Conservation (phyloP, 805 yeast species). For the Candida fluviatilis region DNA sequence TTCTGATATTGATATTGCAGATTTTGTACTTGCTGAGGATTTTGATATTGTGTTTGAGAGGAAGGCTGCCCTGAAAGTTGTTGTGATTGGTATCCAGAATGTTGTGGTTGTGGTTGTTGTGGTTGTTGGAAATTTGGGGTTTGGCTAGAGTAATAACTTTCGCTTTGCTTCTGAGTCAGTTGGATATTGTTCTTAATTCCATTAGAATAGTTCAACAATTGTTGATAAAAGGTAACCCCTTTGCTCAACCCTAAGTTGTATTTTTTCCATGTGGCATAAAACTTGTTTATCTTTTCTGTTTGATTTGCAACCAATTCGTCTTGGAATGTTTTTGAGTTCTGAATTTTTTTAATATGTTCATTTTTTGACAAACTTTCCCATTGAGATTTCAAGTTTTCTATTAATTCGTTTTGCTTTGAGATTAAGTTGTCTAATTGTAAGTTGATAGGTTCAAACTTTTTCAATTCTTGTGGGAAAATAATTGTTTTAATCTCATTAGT, state of each 20-base stretch:
- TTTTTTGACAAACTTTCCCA: slow-evolving; percentile 28
- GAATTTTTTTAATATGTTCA: slow-evolving; percentile 36
- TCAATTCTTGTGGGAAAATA: slow-evolving; percentile 65
- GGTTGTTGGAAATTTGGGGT: neutral
- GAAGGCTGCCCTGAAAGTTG: neutral
- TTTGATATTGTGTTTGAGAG: neutral
- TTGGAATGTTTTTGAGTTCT: slow-evolving; percentile 37
- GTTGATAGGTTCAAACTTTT: slow-evolving; percentile 68
- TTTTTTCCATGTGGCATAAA: slow-evolving; percentile 53
- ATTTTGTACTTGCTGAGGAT: neutral
- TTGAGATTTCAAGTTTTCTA: slow-evolving; percentile 24
- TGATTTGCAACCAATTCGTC: slow-evolving; percentile 28
- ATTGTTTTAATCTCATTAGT: slow-evolving; percentile 53
- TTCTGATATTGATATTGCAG: neutral
- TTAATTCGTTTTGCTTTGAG: slow-evolving; percentile 55
- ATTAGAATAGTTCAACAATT: slow-evolving; percentile 35
- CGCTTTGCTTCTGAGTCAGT: slow-evolving; percentile 7
- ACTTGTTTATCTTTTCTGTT: slow-evolving; percentile 36
- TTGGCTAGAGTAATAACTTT: neutral
- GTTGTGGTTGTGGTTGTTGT: neutral
- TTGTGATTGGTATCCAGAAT: neutral
- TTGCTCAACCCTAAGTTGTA: slow-evolving; percentile 55
- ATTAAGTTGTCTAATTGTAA: slow-evolving; percentile 64
- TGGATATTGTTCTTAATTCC: neutral
- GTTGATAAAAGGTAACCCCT: slow-evolving; percentile 62